A percentile compares a stretch with the other conserved stretches of the same genome.
Conservation (phyloP, 257 asterid genomes). For the Verbascum thapsus region DNA sequence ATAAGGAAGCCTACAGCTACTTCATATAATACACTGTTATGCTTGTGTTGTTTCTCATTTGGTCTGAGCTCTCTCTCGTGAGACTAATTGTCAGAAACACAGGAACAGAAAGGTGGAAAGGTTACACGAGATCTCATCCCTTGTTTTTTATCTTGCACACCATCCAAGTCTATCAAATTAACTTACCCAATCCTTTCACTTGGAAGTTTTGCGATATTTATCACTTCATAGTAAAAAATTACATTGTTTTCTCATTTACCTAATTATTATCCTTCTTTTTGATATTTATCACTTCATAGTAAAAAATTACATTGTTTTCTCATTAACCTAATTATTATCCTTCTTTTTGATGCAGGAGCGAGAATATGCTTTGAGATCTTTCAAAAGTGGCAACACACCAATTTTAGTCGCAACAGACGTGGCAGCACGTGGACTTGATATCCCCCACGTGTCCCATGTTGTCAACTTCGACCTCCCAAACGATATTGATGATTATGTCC, state of each 20-base stretch:
- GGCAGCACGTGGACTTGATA: constrained; percentile 85
- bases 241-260: neutral
- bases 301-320: neutral
- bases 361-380: constrained; percentile 69
- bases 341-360: constrained; percentile 52
- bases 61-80: neutral
- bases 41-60: neutral
- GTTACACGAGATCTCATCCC: too few relatives aligned
- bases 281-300: neutral
- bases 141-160: too few relatives aligned
- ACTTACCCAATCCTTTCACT: too few relatives aligned
- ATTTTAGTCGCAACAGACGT: constrained; percentile 79
- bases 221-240: constrained; percentile 3
- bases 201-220: neutral
- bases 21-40: neutral
- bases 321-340: too few relatives aligned
- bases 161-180: too few relatives aligned
- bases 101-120: too few relatives aligned
- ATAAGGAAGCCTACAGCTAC: neutral
- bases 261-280: too few relatives aligned
- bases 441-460: constrained; percentile 81
- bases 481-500: constrained; percentile 75
- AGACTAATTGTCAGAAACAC: neutral
- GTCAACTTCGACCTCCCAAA: constrained; percentile 79
- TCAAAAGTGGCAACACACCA: constrained; percentile 69